These are phyloP conservation scores for Nosema muscidifuracis DNA, from an alignment of 371 early-diverging fungal species.

Conservation along the genomic window DNA sequence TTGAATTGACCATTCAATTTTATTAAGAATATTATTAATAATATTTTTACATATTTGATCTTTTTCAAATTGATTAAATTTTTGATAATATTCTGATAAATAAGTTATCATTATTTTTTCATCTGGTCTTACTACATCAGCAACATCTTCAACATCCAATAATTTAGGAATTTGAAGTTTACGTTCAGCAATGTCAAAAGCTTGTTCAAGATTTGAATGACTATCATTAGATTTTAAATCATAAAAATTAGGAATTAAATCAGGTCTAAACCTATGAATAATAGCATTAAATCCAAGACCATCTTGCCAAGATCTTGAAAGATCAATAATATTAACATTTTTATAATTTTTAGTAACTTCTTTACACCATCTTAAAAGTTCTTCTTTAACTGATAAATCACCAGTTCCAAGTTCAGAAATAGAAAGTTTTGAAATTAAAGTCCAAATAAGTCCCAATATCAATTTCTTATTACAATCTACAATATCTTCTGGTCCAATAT, in stretches of 20 bases:
- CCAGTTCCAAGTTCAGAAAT: slow-evolving; percentile 68
- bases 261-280: slow-evolving; percentile 88
- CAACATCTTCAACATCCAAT: slow-evolving; percentile 85
- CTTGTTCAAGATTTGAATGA: slow-evolving; percentile 72
- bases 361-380: slow-evolving; percentile 84
- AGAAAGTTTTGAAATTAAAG: slow-evolving; percentile 82
- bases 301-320: slow-evolving; percentile 78
- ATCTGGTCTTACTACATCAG: slow-evolving; percentile 78
- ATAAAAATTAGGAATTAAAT: slow-evolving; percentile 73
- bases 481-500: slow-evolving; percentile 84
- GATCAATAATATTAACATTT: slow-evolving; percentile 70
- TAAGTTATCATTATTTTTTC: slow-evolving; percentile 93
- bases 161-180: slow-evolving; percentile 75
- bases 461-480: slow-evolving; percentile 84
- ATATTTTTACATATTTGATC: slow-evolving; percentile 8
- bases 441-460: slow-evolving; percentile 91
- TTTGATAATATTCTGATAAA: slow-evolving; percentile 77
- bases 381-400: slow-evolving; percentile 67
- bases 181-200: slow-evolving; percentile 81
- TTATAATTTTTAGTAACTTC: slow-evolving; percentile 77
- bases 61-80: slow-evolving; percentile 32
- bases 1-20: slow-evolving; percentile 26
- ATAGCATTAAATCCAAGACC: slow-evolving; percentile 89
- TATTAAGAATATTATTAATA: slow-evolving; percentile 14
- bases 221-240: slow-evolving; percentile 67